phyloP scores from a whole-genome alignment of 768 basidiomycete species.

The Boletus rufocinnamomeus region DNA sequence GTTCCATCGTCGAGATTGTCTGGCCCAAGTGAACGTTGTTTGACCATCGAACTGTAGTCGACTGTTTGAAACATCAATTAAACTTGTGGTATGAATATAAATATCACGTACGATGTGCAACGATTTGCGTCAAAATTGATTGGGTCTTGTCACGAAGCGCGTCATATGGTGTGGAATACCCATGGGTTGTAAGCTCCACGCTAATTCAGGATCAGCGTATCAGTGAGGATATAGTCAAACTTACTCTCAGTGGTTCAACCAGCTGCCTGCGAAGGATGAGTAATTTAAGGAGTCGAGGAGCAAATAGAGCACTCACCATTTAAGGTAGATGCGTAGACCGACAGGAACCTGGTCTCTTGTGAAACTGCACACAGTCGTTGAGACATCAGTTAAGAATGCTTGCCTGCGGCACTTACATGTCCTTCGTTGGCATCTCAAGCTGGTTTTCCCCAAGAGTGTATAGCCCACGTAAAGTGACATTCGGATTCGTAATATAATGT shows the following conservation, averaged over 20 bases:
- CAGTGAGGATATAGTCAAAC: neutral
- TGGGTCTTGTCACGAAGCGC: conserved; percentile 81
- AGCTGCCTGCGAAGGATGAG: conserved; percentile 42
- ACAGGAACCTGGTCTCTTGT: conserved; percentile 88
- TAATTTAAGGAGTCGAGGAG: neutral
- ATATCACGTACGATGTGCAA: conserved; percentile 64
- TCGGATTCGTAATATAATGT: conserved; percentile 82
- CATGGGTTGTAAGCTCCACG: conserved; percentile 74
- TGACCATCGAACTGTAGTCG: conserved; percentile 66
- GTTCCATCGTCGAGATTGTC: conserved; percentile 71
- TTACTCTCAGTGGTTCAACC: conserved; percentile 50
- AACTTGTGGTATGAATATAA: neutral
- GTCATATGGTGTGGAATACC: conserved; percentile 82
- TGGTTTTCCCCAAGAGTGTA: conserved; percentile 85
- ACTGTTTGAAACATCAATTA: conserved; percentile 31
- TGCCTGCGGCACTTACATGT: conserved; percentile 55
- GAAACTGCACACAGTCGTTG: conserved; percentile 47
- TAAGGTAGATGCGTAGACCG: conserved; percentile 79
- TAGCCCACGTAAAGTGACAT: conserved; percentile 75
- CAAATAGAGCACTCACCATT: conserved; percentile 51
- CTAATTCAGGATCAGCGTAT: conserved; percentile 41
- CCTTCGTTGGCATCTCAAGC: conserved; percentile 85
- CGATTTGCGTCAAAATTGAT: conserved; percentile 84
- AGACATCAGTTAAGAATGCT: neutral
- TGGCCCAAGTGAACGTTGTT: conserved; percentile 77